phyloP scores from a whole-genome alignment of 1,139 yeast species.

The Magnusiomyces tetraspermus region DNA sequence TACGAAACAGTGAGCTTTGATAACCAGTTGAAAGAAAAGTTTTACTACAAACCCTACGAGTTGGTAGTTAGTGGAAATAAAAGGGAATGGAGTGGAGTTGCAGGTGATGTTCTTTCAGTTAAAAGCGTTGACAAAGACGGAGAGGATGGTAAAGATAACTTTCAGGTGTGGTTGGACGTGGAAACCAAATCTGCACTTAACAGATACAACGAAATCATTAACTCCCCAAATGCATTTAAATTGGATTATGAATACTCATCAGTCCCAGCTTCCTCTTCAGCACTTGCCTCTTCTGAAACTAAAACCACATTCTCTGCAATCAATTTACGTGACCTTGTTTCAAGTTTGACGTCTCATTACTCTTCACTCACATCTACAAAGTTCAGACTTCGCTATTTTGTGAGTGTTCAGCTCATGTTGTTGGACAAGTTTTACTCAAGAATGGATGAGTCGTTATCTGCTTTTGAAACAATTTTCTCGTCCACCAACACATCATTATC shows the following conservation, averaged over 20 bases:
- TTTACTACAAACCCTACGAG: slow-evolving; percentile 45
- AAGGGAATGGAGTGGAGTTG: slow-evolving; percentile 47
- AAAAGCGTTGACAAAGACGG: too few relatives aligned
- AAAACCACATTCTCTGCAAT: slow-evolving; percentile 64
- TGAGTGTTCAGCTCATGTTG: slow-evolving; percentile 58
- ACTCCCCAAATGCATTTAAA: slow-evolving; percentile 45
- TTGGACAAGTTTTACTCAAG: slow-evolving; percentile 51
- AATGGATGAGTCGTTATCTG: slow-evolving; percentile 40
- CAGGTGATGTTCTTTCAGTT: slow-evolving; percentile 45
- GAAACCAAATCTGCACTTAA: slow-evolving; percentile 39
- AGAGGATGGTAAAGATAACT: slow-evolving; percentile 27
- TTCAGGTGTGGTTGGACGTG: slow-evolving; percentile 57
- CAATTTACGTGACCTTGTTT: slow-evolving; percentile 52
- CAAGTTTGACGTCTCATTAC: slow-evolving; percentile 58
- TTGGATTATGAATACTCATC: slow-evolving; percentile 58
- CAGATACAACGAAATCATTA: slow-evolving; percentile 47
- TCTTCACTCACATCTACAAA: slow-evolving; percentile 47
- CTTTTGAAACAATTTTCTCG: slow-evolving; percentile 41
- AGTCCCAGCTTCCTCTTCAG: too few relatives aligned
- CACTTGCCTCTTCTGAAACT: slow-evolving; percentile 35
- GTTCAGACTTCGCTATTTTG: slow-evolving; percentile 58
- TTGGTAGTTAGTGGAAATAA: too few relatives aligned
- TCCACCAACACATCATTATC: too few relatives aligned
- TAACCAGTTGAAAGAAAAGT: slow-evolving; percentile 42
- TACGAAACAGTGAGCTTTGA: slow-evolving; percentile 55